Base-by-base conservation (phyloP, 2,329 filamentous ascomycete species). In the Amphichorda felina region DNA sequence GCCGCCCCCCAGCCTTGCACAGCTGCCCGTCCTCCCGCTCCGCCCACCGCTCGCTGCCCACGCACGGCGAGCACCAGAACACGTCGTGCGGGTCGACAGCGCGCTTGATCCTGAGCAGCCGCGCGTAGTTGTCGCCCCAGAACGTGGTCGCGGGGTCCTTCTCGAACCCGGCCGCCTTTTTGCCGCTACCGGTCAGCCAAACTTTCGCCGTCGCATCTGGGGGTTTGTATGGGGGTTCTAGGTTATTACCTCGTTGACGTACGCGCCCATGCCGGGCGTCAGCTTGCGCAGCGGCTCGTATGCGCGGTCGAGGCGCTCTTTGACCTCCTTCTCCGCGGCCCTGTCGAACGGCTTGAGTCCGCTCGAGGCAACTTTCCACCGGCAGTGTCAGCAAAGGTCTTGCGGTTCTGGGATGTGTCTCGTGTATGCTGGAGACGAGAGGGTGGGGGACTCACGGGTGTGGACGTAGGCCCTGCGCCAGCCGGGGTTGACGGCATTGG, bases 391-490 rank as follows among this genome's bases (percentile, higher is more conserved):
- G 28, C 28, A n/a, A n/a, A n/a, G n/a, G n/a, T n/a, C n/a, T n/a
- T n/a, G n/a, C n/a, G n/a, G n/a, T n/a, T n/a, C n/a, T n/a, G n/a
- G n/a, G n/a, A n/a, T n/a, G n/a, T n/a, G n/a, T n/a, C n/a, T 43
- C 26, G 38, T 64, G 55, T 5, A 61, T 50, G 0, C 59, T 34
- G 32, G 10, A 22, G 19, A n/a, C n/a, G n/a, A n/a, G n/a, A n/a
- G n/a, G n/a, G n/a, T n/a, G n/a, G n/a, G n/a, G n/a, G 8, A 56
- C 60, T 49, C 47, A 65, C 66, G 42, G 0, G 53, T 42, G 34
- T 66, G 64, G 3, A 62, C 47, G 14, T 60, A 57, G 0, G 64
- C 55, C 10, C 44, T 60, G 13, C 71, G 56, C 68, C 69, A 77
- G 0, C 66, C 65, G 0, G 69, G 68, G 26, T 64, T 62, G 3